These are phyloP conservation scores for Podaxis rugospora DNA, from an alignment of 768 basidiomycete genomes.

Conservation along the genomic window DNA sequence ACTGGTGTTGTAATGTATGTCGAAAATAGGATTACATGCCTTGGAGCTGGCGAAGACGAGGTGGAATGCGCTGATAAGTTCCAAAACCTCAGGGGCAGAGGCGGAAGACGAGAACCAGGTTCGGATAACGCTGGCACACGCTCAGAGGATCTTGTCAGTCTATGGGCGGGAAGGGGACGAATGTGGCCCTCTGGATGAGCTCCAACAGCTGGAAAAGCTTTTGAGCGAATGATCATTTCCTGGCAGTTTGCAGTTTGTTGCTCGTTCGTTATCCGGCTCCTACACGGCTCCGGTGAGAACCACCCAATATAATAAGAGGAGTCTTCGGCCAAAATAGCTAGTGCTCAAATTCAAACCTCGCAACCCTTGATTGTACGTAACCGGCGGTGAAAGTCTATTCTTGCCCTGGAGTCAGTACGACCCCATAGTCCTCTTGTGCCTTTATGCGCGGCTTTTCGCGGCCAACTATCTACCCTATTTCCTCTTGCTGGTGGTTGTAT, in stretches of 20 bases:
- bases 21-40: constrained; percentile 61
- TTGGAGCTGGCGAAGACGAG: constrained; percentile 73
- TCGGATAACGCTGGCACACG: constrained; percentile 34
- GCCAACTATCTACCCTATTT: neutral
- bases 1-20: neutral
- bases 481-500: too few species aligned
- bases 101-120: constrained; percentile 24
- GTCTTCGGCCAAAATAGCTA: neutral
- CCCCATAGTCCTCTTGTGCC: neutral
- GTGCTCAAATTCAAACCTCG: too few species aligned
- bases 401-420: neutral
- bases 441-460: neutral
- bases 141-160: constrained; percentile 36
- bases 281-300: too few species aligned
- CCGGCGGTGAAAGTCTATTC: neutral
- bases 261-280: too few species aligned
- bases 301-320: too few species aligned
- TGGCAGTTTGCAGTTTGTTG: neutral
- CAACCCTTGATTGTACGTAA: neutral
- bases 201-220: constrained; percentile 37
- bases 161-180: constrained; percentile 63
- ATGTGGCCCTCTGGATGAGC: constrained; percentile 54
- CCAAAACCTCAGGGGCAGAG: constrained; percentile 17
- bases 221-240: constrained; percentile 21
- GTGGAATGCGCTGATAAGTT: constrained; percentile 58